A percentile compares a stretch with the other conserved stretches of the same genome.
These are phyloP conservation scores for Nicotiana sylvestris DNA, from an alignment of 257 asterid species.

Conservation along the genomic window DNA sequence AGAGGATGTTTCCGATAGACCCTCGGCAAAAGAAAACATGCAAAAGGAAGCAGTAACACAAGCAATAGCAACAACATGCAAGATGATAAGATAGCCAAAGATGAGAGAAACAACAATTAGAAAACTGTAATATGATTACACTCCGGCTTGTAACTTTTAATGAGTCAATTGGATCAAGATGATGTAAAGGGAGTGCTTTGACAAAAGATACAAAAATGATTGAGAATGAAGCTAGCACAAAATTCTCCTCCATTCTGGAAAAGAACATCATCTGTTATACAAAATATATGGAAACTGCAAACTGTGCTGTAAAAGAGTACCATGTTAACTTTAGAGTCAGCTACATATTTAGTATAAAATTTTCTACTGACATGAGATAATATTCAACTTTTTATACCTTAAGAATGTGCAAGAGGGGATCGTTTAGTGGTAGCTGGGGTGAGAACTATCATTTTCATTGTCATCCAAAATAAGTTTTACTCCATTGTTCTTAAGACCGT, in stretches of 20 bases:
- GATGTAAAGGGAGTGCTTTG: not conserved
- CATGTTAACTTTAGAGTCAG: not conserved
- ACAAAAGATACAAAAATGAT: not conserved
- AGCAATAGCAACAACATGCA: too few relatives aligned
- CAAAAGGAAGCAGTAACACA: too few relatives aligned
- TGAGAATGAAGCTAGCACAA: not conserved
- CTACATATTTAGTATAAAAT: not conserved
- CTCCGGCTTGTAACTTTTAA: not conserved
- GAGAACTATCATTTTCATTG: slow-evolving; percentile 22
- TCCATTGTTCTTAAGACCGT: slow-evolving; percentile 58
- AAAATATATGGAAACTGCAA: not conserved
- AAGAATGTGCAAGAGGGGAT: not conserved
- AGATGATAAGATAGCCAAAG: too few relatives aligned
- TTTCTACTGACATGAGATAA: not conserved
- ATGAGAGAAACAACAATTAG: too few relatives aligned
- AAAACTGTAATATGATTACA: not conserved
- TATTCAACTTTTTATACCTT: not conserved
- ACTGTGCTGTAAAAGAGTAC: not conserved
- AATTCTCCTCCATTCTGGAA: not conserved
- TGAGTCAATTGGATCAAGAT: not conserved
- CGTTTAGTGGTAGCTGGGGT: slow-evolving; percentile 13
- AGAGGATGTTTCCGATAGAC: too few relatives aligned
- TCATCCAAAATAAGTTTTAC: slow-evolving; percentile 55
- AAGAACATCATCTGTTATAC: not conserved
- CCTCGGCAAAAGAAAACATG: too few relatives aligned